A percentile compares a stretch with the other conserved stretches of the same genome.
phyloP scores from a whole-genome alignment of 176 grass and related monocot species.

The Poa annua region DNA sequence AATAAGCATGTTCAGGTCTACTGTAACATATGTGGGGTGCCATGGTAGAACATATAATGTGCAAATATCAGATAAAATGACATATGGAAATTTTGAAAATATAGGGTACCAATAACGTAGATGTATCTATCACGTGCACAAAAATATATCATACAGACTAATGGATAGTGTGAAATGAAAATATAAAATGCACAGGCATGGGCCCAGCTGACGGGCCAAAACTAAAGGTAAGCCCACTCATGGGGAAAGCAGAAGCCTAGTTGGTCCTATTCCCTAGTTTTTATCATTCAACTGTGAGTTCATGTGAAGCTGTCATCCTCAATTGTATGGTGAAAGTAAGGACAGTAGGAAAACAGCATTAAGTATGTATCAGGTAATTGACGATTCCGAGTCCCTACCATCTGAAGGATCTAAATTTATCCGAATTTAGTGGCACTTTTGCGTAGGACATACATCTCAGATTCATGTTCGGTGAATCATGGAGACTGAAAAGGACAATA shows the following conservation, averaged over 20 bases:
- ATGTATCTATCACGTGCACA: conserved; percentile 12
- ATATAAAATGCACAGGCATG: conserved; percentile 26
- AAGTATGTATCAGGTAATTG: conserved; percentile 45
- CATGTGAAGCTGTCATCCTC: conserved; percentile 40
- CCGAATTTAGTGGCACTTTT: conserved; percentile 54
- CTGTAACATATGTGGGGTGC: conserved; percentile 1
- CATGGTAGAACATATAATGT: conserved; percentile 5
- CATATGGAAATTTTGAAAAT: not conserved
- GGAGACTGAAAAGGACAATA: conserved; percentile 58
- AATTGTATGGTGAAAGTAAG: conserved; percentile 33
- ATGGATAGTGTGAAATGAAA: conserved; percentile 3
- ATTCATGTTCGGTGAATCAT: conserved; percentile 58
- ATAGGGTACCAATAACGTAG: conserved; percentile 26
- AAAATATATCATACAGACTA: conserved; percentile 20
- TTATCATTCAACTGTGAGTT: conserved; percentile 22
- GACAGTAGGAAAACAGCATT: conserved; percentile 37
- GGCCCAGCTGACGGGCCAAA: conserved; percentile 11
- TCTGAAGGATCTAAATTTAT: conserved; percentile 43
- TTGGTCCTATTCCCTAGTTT: conserved; percentile 16
- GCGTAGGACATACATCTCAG: conserved; percentile 61
- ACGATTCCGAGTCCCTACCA: conserved; percentile 43
- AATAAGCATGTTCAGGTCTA: not conserved
- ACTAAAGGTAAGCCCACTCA: conserved; percentile 28
- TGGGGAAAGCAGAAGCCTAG: conserved; percentile 28
- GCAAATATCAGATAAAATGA: not conserved